A percentile compares a stretch with the other conserved stretches of the same genome.
These are phyloP conservation scores for Hypomontagnella submonticulosa DNA, from an alignment of 495 filamentous ascomycete genomes.

Conservation along the genomic window DNA sequence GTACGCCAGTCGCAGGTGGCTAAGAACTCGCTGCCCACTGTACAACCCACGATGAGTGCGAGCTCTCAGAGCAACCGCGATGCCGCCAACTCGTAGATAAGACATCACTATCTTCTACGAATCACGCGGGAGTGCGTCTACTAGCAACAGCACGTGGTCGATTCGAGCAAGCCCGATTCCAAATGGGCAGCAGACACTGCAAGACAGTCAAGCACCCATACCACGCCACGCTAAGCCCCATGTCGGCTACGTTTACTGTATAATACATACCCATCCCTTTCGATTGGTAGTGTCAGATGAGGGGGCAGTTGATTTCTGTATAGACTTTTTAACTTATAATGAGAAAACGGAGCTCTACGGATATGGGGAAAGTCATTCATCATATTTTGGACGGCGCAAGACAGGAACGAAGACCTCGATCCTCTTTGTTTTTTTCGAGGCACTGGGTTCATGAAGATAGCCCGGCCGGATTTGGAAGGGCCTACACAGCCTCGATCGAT, in stretches of 20 bases:
- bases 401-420: constrained; percentile 38
- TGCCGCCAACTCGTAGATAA: constrained; percentile 62
- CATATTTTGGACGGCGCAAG: constrained; percentile 42
- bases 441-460: constrained; percentile 14
- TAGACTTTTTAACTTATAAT: constrained; percentile 50
- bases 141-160: constrained; percentile 14
- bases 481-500: constrained; percentile 3
- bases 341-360: constrained; percentile 48
- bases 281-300: constrained; percentile 28
- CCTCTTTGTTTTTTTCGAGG: constrained; percentile 13
- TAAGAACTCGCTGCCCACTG: constrained; percentile 74
- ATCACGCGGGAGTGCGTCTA: constrained; percentile 12
- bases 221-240: constrained; percentile 9
- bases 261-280: constrained; percentile 43
- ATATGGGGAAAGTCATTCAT: constrained; percentile 46
- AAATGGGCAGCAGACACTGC: constrained; percentile 25
- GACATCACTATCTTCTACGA: constrained; percentile 6
- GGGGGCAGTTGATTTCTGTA: constrained; percentile 40
- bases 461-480: neutral
- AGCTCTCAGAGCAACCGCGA: constrained; percentile 94
- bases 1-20: constrained; percentile 77
- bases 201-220: constrained; percentile 22
- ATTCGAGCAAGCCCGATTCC: constrained; percentile 22
- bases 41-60: constrained; percentile 80
- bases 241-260: constrained; percentile 39